Base-by-base conservation (phyloP, 495 filamentous ascomycete genomes). In the Platismatia glauca region DNA sequence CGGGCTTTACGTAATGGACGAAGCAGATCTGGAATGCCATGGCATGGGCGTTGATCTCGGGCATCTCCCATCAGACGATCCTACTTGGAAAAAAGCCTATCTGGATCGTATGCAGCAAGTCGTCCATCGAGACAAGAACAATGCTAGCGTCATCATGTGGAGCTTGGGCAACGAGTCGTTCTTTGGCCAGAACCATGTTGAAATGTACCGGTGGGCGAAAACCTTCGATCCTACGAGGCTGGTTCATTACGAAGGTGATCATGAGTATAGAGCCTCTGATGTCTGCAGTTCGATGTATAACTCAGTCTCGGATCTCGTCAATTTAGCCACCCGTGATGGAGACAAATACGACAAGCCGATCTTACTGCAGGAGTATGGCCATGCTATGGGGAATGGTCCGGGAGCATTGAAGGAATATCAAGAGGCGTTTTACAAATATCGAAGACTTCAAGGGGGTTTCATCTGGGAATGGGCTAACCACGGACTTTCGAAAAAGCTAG, bases 381-480 rank as follows among this genome's bases (percentile, higher is more conserved):
- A 88, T 64, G 83, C 87, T 0, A 88, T 89, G 86, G 87, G 87
- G 4, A 90, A 88, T 62, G 87, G 85, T 0, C 87, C 87, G 0
- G 86, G 86, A 3, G 79, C 77, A 27, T 75, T 89, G 8, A 76
- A 84, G 68, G 86, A 88, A 63, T 89, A 89, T 63, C 75, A 82
- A 44, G 75, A 85, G 22, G 75, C 77, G 1, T 89, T 88, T 67
- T 77, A 78, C 18, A 71, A 77, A 37, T 67, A 86, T 61, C 78
- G 76, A 0, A 76, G 78, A 13, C 75, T 89, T 8, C 85, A 88
- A 66, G 86, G 86, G 1, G 86, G 86, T 9, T 89, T 85, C 60
- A 80, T 88, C 34, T 89, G 86, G 85, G 85, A 88, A 68, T 89
- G 86, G 86, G 81, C 83, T 1, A 89, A 88, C 67, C 86, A 88